phyloP scores from a whole-genome alignment of 177 flowering plant genomes.

The Vitis hybrid region DNA sequence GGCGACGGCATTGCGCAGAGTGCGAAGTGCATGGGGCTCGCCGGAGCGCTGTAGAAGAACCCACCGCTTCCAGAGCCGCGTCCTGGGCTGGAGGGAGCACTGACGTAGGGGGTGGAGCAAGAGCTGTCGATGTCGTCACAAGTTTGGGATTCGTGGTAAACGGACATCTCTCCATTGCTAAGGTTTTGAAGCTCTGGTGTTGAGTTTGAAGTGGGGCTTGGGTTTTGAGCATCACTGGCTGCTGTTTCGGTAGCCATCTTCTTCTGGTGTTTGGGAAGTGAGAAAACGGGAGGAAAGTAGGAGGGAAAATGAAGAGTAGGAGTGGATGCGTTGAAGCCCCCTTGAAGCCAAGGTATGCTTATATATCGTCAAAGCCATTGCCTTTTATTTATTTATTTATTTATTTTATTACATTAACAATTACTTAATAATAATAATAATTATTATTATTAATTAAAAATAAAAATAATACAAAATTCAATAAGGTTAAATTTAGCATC shows the following conservation, averaged over 20 bases:
- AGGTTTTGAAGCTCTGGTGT: slow-evolving; percentile 11
- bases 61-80: slow-evolving; percentile 26
- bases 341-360: background rate
- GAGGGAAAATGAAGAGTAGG: too few relatives aligned
- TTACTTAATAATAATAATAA: background rate
- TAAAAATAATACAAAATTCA: too few relatives aligned
- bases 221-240: background rate
- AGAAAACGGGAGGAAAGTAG: too few relatives aligned
- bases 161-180: slow-evolving; percentile 10
- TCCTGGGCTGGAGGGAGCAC: slow-evolving; percentile 61
- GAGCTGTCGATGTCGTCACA: slow-evolving; percentile 41
- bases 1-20: background rate
- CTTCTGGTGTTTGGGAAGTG: too few relatives aligned
- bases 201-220: background rate
- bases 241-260: background rate
- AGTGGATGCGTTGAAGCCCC: too few relatives aligned
- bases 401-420: background rate
- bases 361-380: slow-evolving; percentile 11
- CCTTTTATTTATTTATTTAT: background rate
- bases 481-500: too few relatives aligned
- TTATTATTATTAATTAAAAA: too few relatives aligned
- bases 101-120: slow-evolving; percentile 56
- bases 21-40: slow-evolving; percentile 55
- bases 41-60: slow-evolving; percentile 57
- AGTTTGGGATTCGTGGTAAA: background rate